Conservation (phyloP, 1,284 basidiomycete species). For the Leccinum angustisporum region DNA sequence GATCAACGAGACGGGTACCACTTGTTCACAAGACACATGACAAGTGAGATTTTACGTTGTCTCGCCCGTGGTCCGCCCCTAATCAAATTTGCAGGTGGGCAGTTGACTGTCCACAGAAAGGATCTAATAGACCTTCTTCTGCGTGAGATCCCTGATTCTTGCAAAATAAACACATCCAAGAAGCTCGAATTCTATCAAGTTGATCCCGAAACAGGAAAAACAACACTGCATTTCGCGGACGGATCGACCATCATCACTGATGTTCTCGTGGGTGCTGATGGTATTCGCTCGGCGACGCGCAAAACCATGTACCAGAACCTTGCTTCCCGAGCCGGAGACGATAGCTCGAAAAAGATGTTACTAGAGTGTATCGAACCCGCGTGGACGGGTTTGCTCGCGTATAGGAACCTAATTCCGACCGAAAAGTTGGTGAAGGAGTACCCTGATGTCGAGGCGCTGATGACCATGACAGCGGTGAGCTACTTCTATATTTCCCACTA, state of each 20-base stretch:
- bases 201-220: constrained; percentile 8
- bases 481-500: not conserved
- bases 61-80: not conserved
- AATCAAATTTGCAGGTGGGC: constrained; percentile 23
- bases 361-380: constrained; percentile 16
- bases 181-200: constrained; percentile 30
- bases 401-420: constrained; percentile 17
- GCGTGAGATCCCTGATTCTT: constrained; percentile 28
- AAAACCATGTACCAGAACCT: constrained; percentile 20
- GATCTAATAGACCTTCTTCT: constrained; percentile 35
- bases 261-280: constrained; percentile 36
- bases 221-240: constrained; percentile 34
- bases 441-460: constrained; percentile 39
- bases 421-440: constrained; percentile 16
- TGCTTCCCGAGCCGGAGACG: constrained; percentile 7
- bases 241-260: constrained; percentile 33
- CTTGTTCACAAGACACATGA: constrained; percentile 20
- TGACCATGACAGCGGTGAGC: constrained; percentile 37
- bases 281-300: constrained; percentile 24
- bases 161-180: constrained; percentile 34
- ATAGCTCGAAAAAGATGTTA: constrained; percentile 5
- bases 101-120: constrained; percentile 33
- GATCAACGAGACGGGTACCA: constrained; percentile 26
- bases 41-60: constrained; percentile 6
- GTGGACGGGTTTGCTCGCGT: constrained; percentile 25